Evolutionary conservation across 2,329 filamentous ascomycete species (phyloP).

Genomic region (Passalora sequoiae): DNA sequence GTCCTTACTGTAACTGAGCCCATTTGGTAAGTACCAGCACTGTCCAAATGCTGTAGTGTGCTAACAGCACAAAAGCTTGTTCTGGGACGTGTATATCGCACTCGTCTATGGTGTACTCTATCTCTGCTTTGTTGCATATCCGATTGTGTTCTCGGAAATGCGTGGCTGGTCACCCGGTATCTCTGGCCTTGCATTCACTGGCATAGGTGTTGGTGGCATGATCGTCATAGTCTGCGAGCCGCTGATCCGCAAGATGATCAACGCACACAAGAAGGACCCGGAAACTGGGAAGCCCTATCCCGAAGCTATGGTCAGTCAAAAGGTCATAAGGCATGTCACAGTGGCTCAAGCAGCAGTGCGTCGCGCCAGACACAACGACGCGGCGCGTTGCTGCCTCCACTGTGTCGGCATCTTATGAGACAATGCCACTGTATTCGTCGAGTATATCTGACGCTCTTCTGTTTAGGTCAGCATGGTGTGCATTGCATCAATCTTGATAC

Average conservation of each 20-base stretch:
- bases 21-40: slow-evolving; percentile 58
- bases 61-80: slow-evolving; percentile 51
- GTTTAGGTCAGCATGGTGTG: slow-evolving; percentile 75
- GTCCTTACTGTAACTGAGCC: slow-evolving; percentile 74
- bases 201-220: slow-evolving; percentile 57
- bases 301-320: slow-evolving; percentile 78
- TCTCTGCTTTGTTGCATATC: slow-evolving; percentile 85
- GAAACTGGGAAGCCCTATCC: slow-evolving; percentile 67
- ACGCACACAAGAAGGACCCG: slow-evolving; percentile 68
- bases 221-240: slow-evolving; percentile 56
- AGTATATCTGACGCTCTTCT: too few species aligned
- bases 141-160: slow-evolving; percentile 69
- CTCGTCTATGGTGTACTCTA: slow-evolving; percentile 83
- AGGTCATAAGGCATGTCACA: too few species aligned
- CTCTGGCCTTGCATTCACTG: slow-evolving; percentile 72
- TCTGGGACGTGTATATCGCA: slow-evolving; percentile 66
- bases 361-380: too few species aligned
- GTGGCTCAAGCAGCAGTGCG: too few species aligned
- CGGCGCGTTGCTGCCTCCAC: too few species aligned
- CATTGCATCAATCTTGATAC: slow-evolving; percentile 67
- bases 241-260: slow-evolving; percentile 70
- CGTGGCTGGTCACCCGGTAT: slow-evolving; percentile 73
- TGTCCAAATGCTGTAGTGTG: background rate
- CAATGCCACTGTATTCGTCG: too few species aligned
- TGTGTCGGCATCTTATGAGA: too few species aligned